A percentile compares a stretch with the other conserved stretches of the same genome.
Conservation (phyloP, 768 basidiomycete genomes). For the Infundibulicybe gibba region DNA sequence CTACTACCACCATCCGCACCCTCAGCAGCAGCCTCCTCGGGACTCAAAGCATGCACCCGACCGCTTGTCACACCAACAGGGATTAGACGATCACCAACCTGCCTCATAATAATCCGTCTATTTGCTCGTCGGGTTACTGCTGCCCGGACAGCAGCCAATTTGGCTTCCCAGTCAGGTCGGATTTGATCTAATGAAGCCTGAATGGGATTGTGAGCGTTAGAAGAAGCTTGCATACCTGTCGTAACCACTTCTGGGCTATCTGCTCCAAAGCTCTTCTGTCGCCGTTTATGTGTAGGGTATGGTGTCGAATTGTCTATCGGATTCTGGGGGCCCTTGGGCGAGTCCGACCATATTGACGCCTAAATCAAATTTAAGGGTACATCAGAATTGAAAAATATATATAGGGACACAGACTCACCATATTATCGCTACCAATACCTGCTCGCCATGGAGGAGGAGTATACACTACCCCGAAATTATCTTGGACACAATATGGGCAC, state of each 20-base stretch:
- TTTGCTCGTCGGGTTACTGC: slow-evolving; percentile 96
- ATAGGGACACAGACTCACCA: slow-evolving; percentile 39
- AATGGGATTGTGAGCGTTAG: background rate
- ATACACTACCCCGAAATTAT: slow-evolving; percentile 95
- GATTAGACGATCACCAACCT: slow-evolving; percentile 95
- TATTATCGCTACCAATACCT: slow-evolving; percentile 73
- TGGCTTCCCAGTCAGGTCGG: slow-evolving; percentile 97
- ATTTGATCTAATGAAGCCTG: slow-evolving; percentile 70
- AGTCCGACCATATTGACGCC: slow-evolving; percentile 45
- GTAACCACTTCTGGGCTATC: slow-evolving; percentile 90
- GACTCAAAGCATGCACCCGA: slow-evolving; percentile 64
- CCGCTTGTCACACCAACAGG: slow-evolving; percentile 96
- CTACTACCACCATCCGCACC: slow-evolving; percentile 41
- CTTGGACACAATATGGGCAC: slow-evolving; percentile 97
- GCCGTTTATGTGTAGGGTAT: slow-evolving; percentile 57
- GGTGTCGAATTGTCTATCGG: slow-evolving; percentile 28
- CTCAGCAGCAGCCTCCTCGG: slow-evolving; percentile 51
- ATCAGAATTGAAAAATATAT: background rate
- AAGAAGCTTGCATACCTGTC: slow-evolving; percentile 52
- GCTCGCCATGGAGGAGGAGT: slow-evolving; percentile 76
- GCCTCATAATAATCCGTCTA: slow-evolving; percentile 95
- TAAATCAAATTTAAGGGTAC: slow-evolving; percentile 10
- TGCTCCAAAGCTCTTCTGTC: slow-evolving; percentile 85
- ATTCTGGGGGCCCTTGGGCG: slow-evolving; percentile 42
- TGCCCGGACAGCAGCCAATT: slow-evolving; percentile 90